Evolutionary conservation across 768 basidiomycete genomes (phyloP), one percentile per base, ranked within the genome.

Genomic region (Auricularia sp.): DNA sequence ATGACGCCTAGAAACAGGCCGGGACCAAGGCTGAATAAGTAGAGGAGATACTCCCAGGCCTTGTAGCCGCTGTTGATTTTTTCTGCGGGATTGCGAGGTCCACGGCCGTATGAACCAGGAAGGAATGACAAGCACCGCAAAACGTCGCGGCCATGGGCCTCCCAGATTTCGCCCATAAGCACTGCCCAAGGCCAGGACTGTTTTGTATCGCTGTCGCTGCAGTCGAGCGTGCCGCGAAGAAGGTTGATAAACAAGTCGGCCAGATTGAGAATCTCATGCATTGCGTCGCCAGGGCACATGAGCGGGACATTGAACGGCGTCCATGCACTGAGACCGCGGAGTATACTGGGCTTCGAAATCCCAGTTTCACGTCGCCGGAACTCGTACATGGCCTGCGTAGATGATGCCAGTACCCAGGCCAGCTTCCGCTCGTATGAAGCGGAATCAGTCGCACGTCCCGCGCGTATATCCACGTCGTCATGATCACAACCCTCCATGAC

Each of bases 31-130:
- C 67, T 68, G 58, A 68, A 77, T 10, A 78, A 8, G 62, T 77
- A 78, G 0, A 68, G 61, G 1, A 69, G 66, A 43, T 62, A 79
- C 63, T 80, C 77, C 39, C 69, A 70, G 1, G 76, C 76, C 54
- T 79, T 78, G 66, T 78, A 80, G 23, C 23, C 23, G 23, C 23
- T 23, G 23, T 23, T 23, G 23, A 23, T 23, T 23, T 23, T 23
- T 23, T 0, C 77, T 75, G 77, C 77, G 16, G 71, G 71, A 64
- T 81, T 77, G 0, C 77, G 73, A 2, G 78, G 81, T 4, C 77
- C 74, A 3, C 75, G 71, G 67, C 79, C 75, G 69, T 43, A 16
- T 8, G 10, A 43, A 43, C 42, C 16, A 10, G 42, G 42, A 11
- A 34, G 8, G 54, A 58, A 21, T 16, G 10, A 10, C 10, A 43